Evolutionary conservation across 2,329 filamentous ascomycete species (phyloP), one percentile per base, ranked within the genome.

Genomic region (Corynespora cassiicola): DNA sequence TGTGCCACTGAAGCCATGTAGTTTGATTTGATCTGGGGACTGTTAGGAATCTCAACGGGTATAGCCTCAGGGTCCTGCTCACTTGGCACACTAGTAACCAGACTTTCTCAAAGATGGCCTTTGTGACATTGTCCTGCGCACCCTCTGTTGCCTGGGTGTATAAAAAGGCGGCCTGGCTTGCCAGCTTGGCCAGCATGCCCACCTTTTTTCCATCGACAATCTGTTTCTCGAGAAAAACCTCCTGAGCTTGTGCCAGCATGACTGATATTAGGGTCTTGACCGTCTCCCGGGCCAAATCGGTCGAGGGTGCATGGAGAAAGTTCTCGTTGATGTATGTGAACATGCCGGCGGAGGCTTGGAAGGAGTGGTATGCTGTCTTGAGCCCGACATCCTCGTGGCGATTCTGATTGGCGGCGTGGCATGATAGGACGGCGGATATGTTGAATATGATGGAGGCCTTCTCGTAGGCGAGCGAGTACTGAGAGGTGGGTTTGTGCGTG

Each of bases 321-420:
- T 99, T 99, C 73, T 99, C 94, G 71, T 99, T 99, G 75, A 99
- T 99, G 63, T 99, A 99, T 36, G 92, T 97, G 70, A 97, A 99
- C 94, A 99, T 99, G 74, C 94, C 94, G 7, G 94, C 94, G 6
- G 92, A 91, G 25, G 94, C 94, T 70, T 99, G 94, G 74, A 97
- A 97, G 14, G 91, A 96, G 70, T 99, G 92, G 66, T 97, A 99
- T 12, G 94, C 90, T 10, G 90, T 92, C 74, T 99, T 99, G 65
- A 97, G 81, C 21, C 92, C 92, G 5, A 87, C 81, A 63, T 99
- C 94, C 65, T 97, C 91, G 50, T 88, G 87, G 32, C 94, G 85
- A 55, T 94, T 91, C 72, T 99, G 95, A 63, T 88, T 81, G 27
- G 92, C 90, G 45, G 92, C 94, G 77, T 99, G 90, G 63, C 92